phyloP scores from a whole-genome alignment of 306 rosid species.

The Luffa acutangula region DNA sequence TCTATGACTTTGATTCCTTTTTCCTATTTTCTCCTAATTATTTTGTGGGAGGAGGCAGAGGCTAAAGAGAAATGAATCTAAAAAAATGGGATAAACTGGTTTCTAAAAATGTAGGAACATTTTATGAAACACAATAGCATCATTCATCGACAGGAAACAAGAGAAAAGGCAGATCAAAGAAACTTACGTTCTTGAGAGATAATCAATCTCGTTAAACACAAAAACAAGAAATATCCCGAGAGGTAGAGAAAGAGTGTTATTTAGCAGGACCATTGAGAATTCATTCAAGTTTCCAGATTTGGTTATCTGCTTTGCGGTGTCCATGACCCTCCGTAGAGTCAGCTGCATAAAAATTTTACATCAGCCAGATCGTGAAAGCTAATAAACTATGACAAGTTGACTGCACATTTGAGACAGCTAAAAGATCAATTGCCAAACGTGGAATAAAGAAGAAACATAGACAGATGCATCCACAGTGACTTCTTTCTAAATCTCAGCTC shows the following conservation, averaged over 20 bases:
- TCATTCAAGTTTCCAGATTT: constrained; percentile 89
- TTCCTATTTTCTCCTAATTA: background rate
- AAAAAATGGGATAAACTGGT: background rate
- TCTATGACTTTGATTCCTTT: background rate
- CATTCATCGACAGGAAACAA: background rate
- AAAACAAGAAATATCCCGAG: constrained; percentile 64
- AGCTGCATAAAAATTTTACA: constrained; percentile 46
- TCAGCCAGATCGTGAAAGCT: constrained; percentile 17
- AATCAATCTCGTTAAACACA: constrained; percentile 83
- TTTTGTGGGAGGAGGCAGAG: background rate
- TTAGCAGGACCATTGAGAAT: constrained; percentile 95
- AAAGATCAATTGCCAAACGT: background rate
- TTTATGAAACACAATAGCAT: background rate
- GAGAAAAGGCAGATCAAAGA: background rate
- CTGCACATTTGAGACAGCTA: background rate
- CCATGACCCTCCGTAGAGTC: constrained; percentile 86
- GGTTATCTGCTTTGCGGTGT: constrained; percentile 79
- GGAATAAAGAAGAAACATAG: background rate
- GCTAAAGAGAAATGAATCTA: background rate
- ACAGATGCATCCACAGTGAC: background rate
- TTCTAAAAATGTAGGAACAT: background rate
- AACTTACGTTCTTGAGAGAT: constrained; percentile 80
- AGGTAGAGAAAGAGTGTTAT: constrained; percentile 88
- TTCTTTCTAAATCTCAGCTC: background rate
- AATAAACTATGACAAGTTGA: background rate